Evolutionary conservation across 1,139 yeast species (phyloP).

Genomic region (Sugiyamaella japonica): DNA sequence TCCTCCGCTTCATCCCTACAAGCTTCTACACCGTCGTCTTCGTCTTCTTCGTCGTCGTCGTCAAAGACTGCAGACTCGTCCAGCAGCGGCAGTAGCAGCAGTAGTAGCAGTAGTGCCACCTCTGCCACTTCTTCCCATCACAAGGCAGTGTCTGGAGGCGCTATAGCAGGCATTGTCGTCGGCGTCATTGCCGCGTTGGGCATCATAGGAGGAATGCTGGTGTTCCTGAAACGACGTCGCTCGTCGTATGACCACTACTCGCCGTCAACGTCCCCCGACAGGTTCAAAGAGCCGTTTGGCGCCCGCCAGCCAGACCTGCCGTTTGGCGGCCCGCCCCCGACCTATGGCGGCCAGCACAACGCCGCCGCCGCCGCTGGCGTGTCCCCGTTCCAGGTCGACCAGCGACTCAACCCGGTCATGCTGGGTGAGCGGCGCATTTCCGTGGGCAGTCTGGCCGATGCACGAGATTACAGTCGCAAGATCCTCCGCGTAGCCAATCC

Average conservation of each 20-base stretch:
- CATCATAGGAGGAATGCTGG: slow-evolving; percentile 47
- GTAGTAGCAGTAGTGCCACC: slow-evolving; percentile 25
- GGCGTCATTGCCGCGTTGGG: slow-evolving; percentile 41
- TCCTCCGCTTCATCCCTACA: slow-evolving; percentile 26
- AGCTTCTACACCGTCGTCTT: slow-evolving; percentile 22
- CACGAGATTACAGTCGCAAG: slow-evolving; percentile 72
- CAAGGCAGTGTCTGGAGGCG: slow-evolving; percentile 34
- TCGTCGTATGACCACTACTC: slow-evolving; percentile 53
- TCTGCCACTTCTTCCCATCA: slow-evolving; percentile 28
- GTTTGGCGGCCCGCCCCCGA: slow-evolving; percentile 19
- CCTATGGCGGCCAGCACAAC: background rate
- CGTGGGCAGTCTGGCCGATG: slow-evolving; percentile 77
- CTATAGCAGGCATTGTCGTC: slow-evolving; percentile 39
- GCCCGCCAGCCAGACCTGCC: slow-evolving; percentile 25
- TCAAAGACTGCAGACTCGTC: slow-evolving; percentile 21
- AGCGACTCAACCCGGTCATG: slow-evolving; percentile 66
- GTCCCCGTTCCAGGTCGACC: slow-evolving; percentile 58
- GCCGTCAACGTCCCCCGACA: slow-evolving; percentile 38
- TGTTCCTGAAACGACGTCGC: slow-evolving; percentile 47
- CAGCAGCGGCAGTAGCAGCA: slow-evolving; percentile 20
- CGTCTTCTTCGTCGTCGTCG: slow-evolving; percentile 17
- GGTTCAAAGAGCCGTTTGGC: slow-evolving; percentile 36
- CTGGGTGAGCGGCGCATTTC: slow-evolving; percentile 71
- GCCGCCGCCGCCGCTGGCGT: slow-evolving; percentile 30
- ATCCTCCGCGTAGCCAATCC: slow-evolving; percentile 75